Conservation (phyloP, 2,329 filamentous ascomycete species). For the Apiospora phragmitis region DNA sequence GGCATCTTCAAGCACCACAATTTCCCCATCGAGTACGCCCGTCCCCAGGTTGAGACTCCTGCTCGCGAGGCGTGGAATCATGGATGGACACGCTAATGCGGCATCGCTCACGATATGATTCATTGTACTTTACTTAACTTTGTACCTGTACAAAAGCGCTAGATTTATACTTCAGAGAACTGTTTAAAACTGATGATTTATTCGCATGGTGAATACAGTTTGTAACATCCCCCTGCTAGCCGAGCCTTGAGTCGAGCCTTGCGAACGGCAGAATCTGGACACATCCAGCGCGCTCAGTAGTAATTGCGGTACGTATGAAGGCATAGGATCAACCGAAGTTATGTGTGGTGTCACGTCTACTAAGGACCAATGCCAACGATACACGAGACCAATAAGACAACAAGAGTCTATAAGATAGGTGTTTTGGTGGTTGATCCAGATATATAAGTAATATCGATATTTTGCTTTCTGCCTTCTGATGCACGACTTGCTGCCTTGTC, state of each 20-base stretch:
- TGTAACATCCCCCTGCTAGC: no score
- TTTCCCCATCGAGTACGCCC: conserved; percentile 89
- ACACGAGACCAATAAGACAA: not conserved
- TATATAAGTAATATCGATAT: not conserved
- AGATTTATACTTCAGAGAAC: not conserved
- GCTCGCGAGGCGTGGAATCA: conserved; percentile 84
- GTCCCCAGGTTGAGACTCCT: conserved; percentile 82
- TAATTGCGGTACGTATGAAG: no score
- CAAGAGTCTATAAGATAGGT: not conserved
- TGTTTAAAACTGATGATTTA: not conserved
- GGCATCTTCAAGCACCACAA: conserved; percentile 71
- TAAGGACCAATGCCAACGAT: not conserved
- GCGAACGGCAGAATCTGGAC: no score
- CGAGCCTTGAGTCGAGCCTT: no score
- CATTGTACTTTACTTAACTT: not conserved
- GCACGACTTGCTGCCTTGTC: not conserved
- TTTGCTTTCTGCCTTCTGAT: not conserved
- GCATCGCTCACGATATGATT: not conserved
- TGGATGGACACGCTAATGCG: conserved; percentile 70
- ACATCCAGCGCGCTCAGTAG: no score
- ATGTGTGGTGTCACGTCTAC: no score
- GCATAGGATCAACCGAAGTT: no score
- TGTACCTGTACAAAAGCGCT: not conserved
- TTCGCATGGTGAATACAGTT: not conserved
- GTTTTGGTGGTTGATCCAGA: not conserved